Percentiles rank a stretch among this genome's conserved stretches.
These are phyloP conservation scores for Didymella pinodella DNA, from an alignment of 2,329 filamentous ascomycete genomes.

Conservation along the genomic window DNA sequence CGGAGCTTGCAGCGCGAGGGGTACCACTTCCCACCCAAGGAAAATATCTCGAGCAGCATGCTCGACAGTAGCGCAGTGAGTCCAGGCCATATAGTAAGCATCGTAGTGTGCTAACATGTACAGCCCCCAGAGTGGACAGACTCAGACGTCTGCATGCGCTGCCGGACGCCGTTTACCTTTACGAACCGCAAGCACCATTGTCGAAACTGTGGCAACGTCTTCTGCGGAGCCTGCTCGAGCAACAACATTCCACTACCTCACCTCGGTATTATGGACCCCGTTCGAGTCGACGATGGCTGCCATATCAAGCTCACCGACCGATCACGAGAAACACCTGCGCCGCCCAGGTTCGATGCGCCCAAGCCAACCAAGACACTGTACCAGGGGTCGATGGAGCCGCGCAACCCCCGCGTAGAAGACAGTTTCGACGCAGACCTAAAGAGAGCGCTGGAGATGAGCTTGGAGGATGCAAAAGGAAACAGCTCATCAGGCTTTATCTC, in stretches of 20 bases:
- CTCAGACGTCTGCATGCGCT: constrained; percentile 98
- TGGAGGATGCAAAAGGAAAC: constrained; percentile 87
- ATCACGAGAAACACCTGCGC: constrained; percentile 55
- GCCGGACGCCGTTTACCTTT: constrained; percentile 92
- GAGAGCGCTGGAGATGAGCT: constrained; percentile 91
- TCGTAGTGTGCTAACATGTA: constrained; percentile 5
- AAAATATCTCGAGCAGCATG: constrained; percentile 93
- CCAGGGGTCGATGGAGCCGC: constrained; percentile 84
- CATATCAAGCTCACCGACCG: constrained; percentile 88
- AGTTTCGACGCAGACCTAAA: constrained; percentile 95
- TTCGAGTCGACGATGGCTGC: constrained; percentile 95
- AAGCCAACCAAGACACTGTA: constrained; percentile 67
- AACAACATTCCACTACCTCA: constrained; percentile 90
- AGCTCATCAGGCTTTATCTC: constrained; percentile 75
- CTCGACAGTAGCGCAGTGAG: constrained; percentile 92
- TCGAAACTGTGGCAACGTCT: constrained; percentile 96
- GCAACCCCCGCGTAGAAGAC: constrained; percentile 85
- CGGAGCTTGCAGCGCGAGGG: constrained; percentile 81
- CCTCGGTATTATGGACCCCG: constrained; percentile 87
- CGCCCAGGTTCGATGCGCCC: constrained; percentile 57
- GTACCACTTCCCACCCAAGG: constrained; percentile 86
- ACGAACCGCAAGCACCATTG: constrained; percentile 99
- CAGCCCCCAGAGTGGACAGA: constrained; percentile 97
- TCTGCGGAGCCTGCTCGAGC: constrained; percentile 92
- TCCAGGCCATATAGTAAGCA: constrained; percentile 25